These are phyloP conservation scores for Blastobotrys arbuscula DNA, from an alignment of 1,139 yeast species.

Conservation along the genomic window DNA sequence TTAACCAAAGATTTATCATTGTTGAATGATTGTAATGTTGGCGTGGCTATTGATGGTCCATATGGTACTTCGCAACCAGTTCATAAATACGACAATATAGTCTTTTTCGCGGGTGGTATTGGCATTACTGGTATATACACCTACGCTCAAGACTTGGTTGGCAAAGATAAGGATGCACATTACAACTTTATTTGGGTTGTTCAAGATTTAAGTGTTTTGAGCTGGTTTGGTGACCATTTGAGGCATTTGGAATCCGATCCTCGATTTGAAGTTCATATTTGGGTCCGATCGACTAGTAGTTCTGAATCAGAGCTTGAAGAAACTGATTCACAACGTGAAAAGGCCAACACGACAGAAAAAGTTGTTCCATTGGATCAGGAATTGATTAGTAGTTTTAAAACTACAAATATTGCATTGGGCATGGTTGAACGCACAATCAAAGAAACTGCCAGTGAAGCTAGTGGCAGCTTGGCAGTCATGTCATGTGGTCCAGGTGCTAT, in stretches of 20 bases:
- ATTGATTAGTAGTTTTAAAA: neutral
- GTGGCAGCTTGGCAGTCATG: conserved; percentile 16
- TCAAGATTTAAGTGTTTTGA: conserved; percentile 13
- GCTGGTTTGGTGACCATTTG: conserved; percentile 21
- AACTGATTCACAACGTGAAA: neutral
- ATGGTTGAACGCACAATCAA: neutral
- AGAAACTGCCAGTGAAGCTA: neutral
- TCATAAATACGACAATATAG: conserved; percentile 43
- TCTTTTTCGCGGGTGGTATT: conserved; percentile 52
- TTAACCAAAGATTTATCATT: conserved; percentile 1
- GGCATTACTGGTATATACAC: conserved; percentile 52
- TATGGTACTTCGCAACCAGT: conserved; percentile 48
- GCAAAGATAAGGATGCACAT: conserved; percentile 5
- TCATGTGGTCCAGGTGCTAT: conserved; percentile 24
- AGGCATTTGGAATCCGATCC: conserved; percentile 10
- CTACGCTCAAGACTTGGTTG: conserved; percentile 17
- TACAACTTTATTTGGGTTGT: conserved; percentile 21
- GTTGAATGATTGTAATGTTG: neutral
- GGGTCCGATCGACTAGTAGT: conserved; percentile 4
- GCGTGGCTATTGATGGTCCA: conserved; percentile 47
- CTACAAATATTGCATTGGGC: neutral
- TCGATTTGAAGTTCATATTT: conserved; percentile 12
- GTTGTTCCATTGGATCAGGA: neutral
- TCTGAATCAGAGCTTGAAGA: neutral
- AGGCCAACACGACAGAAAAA: neutral